These are phyloP conservation scores for Peronosclerospora sorghi DNA, from an alignment of 352 stramenopile genomes.

Conservation along the genomic window DNA sequence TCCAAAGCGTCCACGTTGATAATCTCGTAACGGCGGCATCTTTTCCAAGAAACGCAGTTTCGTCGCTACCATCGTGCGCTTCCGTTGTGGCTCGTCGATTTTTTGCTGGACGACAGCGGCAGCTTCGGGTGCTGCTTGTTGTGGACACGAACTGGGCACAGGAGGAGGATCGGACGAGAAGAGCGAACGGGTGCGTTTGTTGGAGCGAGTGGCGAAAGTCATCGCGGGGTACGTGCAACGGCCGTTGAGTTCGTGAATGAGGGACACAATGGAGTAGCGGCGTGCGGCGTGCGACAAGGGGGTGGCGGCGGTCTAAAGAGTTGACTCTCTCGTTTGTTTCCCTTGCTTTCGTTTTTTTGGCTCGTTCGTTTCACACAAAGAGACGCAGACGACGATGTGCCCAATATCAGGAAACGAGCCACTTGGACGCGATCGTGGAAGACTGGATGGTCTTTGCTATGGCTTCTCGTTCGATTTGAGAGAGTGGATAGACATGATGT, in stretches of 20 bases:
- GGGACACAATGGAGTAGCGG: too few species aligned
- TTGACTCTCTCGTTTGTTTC: neutral
- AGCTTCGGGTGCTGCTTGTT: conserved; percentile 3
- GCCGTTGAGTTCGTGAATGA: too few species aligned
- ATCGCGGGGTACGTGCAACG: too few species aligned
- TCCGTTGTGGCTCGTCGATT: conserved; percentile 24
- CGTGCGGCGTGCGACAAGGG: too few species aligned
- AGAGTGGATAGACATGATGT: too few species aligned
- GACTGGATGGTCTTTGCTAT: too few species aligned
- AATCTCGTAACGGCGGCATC: conserved; percentile 42
- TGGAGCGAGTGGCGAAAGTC: neutral
- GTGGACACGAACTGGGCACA: too few species aligned
- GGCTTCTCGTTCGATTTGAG: too few species aligned
- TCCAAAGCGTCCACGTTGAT: conserved; percentile 47
- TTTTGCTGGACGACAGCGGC: neutral
- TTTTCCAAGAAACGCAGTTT: conserved; percentile 64
- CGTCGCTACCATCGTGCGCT: conserved; percentile 40
- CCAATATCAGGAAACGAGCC: too few species aligned
- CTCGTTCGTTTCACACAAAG: conserved; percentile 21
- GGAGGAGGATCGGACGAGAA: conserved; percentile 4
- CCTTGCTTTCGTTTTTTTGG: conserved; percentile 1
- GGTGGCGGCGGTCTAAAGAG: too few species aligned
- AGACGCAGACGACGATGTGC: conserved; percentile 14
- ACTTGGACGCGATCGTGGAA: too few species aligned
- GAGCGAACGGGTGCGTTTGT: conserved; percentile 17